Evolutionary conservation across 208 protist genomes (phyloP), one percentile per base, ranked within the genome.

Genomic region (Angomonas ambiguus): DNA sequence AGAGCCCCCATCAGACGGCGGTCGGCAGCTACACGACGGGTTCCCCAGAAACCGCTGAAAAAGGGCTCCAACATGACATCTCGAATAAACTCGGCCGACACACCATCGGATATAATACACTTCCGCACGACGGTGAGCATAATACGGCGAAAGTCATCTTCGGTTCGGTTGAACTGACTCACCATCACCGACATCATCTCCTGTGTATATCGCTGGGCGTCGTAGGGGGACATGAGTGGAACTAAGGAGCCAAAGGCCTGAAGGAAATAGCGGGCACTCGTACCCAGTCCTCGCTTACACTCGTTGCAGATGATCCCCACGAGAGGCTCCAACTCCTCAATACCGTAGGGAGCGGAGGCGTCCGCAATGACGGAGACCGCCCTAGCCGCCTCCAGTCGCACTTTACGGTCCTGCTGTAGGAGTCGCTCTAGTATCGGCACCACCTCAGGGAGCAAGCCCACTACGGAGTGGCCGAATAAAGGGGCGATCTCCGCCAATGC

Each of bases 101-200:
- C 97, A 60, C 98, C 98, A 4, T 99, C 97, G 0, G 98, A 98
- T 2, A 72, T 69, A 5, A 99, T 95, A 81, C 97, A 99, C 77
- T 99, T 97, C 55, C 98, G 97, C 22, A 99, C 94, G 0, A 99
- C 97, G 61, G 98, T 98, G 22, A 99, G 85, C 48, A 99, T 88
- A 67, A 99, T 98, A 75, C 98, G 98, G 65, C 99, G 99, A 89
- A 99, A 99, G 78, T 99, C 98, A 60, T 99, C 97, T 72, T 99
- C 98, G 11, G 96, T 96, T 11, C 83, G 93, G 61, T 78, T 87
- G 74, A 98, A 97, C 65, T 97, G 84, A 53, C 87, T 91, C 45
- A 99, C 92, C 2, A 99, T 79, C 48, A 91, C 95, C 4, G 82
- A 69, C 88, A 99, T 98, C 71, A 99, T 96, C 49, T 91, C 93